Percentiles rank a stretch among this genome's conserved stretches.
phyloP scores from a whole-genome alignment of 225 moss, liverwort and hornwort species.

The Takakia lepidozioides region DNA sequence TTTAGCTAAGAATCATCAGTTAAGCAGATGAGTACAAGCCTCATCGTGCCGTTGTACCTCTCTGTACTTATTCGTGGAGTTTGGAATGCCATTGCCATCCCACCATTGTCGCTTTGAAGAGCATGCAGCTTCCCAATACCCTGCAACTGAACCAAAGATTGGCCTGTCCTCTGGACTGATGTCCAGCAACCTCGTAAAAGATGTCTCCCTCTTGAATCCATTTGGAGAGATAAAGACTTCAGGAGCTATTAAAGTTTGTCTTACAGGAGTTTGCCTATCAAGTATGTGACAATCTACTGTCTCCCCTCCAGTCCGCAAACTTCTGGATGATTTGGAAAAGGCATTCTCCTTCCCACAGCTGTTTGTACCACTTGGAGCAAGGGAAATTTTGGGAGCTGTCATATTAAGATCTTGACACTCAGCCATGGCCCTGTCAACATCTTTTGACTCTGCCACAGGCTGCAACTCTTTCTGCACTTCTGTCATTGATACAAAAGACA shows the following conservation, averaged over 20 bases:
- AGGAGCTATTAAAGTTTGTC: slow-evolving; percentile 10
- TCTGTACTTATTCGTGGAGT: slow-evolving; percentile 30
- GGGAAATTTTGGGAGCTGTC: too few species aligned
- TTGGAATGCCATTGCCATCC: slow-evolving; percentile 83
- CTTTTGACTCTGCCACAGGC: too few species aligned
- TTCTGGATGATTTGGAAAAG: slow-evolving; percentile 2
- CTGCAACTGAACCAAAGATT: slow-evolving; percentile 58
- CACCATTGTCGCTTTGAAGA: slow-evolving; percentile 49
- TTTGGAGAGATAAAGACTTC: slow-evolving; percentile 12
- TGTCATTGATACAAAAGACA: too few species aligned
- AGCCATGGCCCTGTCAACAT: too few species aligned
- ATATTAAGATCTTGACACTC: too few species aligned
- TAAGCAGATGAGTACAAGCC: slow-evolving; percentile 4
- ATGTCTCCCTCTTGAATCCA: slow-evolving; percentile 22
- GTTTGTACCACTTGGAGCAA: too few species aligned
- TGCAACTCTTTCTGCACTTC: too few species aligned
- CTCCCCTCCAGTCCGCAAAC: too few species aligned
- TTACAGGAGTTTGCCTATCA: slow-evolving; percentile 1
- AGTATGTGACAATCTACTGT: too few species aligned
- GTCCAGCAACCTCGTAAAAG: slow-evolving; percentile 18
- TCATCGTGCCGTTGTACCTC: too few species aligned
- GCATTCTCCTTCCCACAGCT: too few species aligned
- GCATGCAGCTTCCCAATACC: slow-evolving; percentile 44
- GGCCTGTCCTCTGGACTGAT: slow-evolving; percentile 51
- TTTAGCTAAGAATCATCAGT: neutral